phyloP scores from a whole-genome alignment of 1,139 yeast species.

The Magnusiomyces tetraspermus region DNA sequence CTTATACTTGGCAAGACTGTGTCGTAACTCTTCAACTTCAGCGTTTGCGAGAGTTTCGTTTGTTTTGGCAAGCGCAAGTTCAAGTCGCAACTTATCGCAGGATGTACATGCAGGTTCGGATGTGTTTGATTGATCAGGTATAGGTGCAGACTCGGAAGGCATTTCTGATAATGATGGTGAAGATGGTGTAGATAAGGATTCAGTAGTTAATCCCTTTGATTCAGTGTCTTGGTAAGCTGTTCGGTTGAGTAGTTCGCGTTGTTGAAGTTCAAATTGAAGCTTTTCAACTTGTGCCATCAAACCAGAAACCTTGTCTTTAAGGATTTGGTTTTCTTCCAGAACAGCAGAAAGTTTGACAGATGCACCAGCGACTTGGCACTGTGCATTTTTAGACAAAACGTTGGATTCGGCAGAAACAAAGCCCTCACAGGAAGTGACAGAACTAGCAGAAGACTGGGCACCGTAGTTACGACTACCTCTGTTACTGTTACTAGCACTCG shows the following conservation, averaged over 20 bases:
- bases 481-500: not conserved
- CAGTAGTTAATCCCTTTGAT: too few relatives aligned
- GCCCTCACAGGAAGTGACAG: slow-evolving; percentile 12
- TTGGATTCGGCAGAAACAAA: not conserved
- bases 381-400: not conserved
- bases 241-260: too few relatives aligned
- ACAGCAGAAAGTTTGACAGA: slow-evolving; percentile 4
- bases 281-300: slow-evolving; percentile 12
- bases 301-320: slow-evolving; percentile 13
- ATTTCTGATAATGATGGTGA: too few relatives aligned
- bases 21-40: slow-evolving; percentile 27
- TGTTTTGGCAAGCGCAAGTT: slow-evolving; percentile 27
- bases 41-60: slow-evolving; percentile 29
- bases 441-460: slow-evolving; percentile 11
- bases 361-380: not conserved
- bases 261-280: too few relatives aligned
- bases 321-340: slow-evolving; percentile 8
- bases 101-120: too few relatives aligned
- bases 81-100: slow-evolving; percentile 28
- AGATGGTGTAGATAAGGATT: too few relatives aligned
- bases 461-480: slow-evolving; percentile 7
- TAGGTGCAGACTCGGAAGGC: too few relatives aligned
- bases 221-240: too few relatives aligned
- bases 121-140: too few relatives aligned
- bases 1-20: slow-evolving; percentile 16